Evolutionary conservation across 352 stramenopile genomes (phyloP).

Genomic region (Phytophthora multivora): DNA sequence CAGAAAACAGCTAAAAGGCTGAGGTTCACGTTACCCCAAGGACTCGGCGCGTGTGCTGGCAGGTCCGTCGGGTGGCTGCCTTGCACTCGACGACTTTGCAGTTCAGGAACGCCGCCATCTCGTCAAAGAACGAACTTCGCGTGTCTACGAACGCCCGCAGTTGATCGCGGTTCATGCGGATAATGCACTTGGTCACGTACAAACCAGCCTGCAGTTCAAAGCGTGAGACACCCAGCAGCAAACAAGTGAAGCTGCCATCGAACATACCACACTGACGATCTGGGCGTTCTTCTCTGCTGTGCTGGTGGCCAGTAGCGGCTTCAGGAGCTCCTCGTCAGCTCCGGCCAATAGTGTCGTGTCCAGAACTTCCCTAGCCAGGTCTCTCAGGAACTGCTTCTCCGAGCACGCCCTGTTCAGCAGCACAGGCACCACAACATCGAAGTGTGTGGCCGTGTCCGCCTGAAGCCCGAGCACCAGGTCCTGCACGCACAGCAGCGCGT

Average conservation of each 20-base stretch:
- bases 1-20: not conserved
- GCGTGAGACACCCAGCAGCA: not conserved
- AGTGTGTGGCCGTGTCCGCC: constrained; percentile 30
- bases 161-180: constrained; percentile 43
- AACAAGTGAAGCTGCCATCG: no score
- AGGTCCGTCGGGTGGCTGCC: constrained; percentile 46
- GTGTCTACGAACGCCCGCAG: constrained; percentile 53
- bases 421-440: constrained; percentile 55
- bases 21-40: constrained; percentile 45
- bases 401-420: constrained; percentile 55
- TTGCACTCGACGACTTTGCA: constrained; percentile 82
- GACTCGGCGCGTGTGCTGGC: constrained; percentile 52
- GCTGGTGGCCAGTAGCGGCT: constrained; percentile 35
- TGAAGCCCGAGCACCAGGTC: constrained; percentile 51
- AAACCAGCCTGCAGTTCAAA: constrained; percentile 38
- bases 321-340: constrained; percentile 38
- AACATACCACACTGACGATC: constrained; percentile 53
- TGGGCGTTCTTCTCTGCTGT: constrained; percentile 53
- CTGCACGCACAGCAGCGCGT: constrained; percentile 69
- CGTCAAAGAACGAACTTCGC: constrained; percentile 51
- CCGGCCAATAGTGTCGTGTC: constrained; percentile 42
- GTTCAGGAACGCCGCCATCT: constrained; percentile 63
- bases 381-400: constrained; percentile 80
- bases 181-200: constrained; percentile 59
- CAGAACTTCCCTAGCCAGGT: constrained; percentile 58